Percentiles rank a stretch among this genome's conserved stretches.
Conservation (phyloP, 257 asterid genomes). For the Knoxia roxburghii region DNA sequence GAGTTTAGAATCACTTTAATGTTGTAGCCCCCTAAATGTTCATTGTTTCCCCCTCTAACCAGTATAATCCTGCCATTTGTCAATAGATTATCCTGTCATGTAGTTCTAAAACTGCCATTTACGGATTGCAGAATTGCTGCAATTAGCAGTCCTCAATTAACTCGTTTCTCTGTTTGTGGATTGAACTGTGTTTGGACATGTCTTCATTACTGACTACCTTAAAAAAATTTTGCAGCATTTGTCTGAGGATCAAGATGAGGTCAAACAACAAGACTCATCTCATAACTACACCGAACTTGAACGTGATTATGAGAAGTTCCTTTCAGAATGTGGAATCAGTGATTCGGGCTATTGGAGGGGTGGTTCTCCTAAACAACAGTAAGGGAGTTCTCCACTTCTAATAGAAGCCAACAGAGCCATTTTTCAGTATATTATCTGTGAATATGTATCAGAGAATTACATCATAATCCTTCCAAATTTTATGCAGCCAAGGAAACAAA, state of each 20-base stretch:
- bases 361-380: constrained; percentile 42
- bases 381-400: background rate
- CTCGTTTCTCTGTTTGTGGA: background rate
- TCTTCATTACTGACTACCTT: background rate
- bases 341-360: constrained; percentile 62
- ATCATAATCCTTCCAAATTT: background rate
- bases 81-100: no score
- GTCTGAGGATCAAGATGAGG: constrained; percentile 29
- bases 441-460: background rate
- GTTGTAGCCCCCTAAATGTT: no score
- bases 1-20: no score
- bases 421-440: background rate
- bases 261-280: constrained; percentile 25
- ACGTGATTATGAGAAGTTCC: constrained; percentile 58
- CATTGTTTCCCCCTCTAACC: no score
- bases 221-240: constrained; percentile 23
- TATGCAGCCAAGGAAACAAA: background rate
- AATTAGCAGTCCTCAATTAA: no score
- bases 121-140: no score
- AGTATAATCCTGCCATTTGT: no score
- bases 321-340: constrained; percentile 69
- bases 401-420: background rate
- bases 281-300: constrained; percentile 38
- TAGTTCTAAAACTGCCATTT: no score
- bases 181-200: background rate